These are phyloP conservation scores for Boletellus sp. DNA, from an alignment of 768 basidiomycete genomes.

Conservation along the genomic window DNA sequence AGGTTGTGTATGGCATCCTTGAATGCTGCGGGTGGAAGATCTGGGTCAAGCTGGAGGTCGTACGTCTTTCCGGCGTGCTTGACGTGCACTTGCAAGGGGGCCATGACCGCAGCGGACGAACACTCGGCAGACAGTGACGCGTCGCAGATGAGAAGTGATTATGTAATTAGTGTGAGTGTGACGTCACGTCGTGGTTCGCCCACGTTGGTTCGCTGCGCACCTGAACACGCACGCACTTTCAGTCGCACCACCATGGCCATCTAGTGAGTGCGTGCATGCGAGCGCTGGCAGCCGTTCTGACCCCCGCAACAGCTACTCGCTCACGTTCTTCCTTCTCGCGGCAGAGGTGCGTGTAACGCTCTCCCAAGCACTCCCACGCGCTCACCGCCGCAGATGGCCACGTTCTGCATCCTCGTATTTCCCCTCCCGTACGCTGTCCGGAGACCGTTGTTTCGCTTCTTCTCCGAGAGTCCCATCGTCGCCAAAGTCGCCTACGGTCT, in stretches of 20 bases:
- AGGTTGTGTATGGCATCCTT: constrained; percentile 77
- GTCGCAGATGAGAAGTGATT: constrained; percentile 30
- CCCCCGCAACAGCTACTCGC: constrained; percentile 52
- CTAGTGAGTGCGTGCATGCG: constrained; percentile 30
- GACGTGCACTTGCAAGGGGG: constrained; percentile 70
- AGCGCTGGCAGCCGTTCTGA: neutral
- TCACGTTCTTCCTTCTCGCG: constrained; percentile 79
- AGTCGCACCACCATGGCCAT: constrained; percentile 50
- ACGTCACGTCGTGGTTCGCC: constrained; percentile 23
- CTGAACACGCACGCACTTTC: neutral
- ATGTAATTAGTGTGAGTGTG: constrained; percentile 21
- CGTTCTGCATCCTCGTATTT: constrained; percentile 79
- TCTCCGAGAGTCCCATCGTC: constrained; percentile 63
- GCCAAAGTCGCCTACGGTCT: constrained; percentile 88
- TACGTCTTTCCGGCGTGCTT: constrained; percentile 87
- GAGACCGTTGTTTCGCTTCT: constrained; percentile 67
- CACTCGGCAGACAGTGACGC: constrained; percentile 15
- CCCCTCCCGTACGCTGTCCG: constrained; percentile 78
- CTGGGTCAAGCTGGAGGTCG: constrained; percentile 67
- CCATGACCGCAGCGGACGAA: constrained; percentile 42
- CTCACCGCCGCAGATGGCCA: constrained; percentile 53
- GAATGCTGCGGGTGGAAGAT: constrained; percentile 66
- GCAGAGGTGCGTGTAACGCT: constrained; percentile 57
- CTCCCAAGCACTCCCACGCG: neutral
- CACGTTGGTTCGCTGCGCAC: constrained; percentile 19